Evolutionary conservation across 805 yeast genomes (phyloP).

Genomic region (Candida coquimbonensis): DNA sequence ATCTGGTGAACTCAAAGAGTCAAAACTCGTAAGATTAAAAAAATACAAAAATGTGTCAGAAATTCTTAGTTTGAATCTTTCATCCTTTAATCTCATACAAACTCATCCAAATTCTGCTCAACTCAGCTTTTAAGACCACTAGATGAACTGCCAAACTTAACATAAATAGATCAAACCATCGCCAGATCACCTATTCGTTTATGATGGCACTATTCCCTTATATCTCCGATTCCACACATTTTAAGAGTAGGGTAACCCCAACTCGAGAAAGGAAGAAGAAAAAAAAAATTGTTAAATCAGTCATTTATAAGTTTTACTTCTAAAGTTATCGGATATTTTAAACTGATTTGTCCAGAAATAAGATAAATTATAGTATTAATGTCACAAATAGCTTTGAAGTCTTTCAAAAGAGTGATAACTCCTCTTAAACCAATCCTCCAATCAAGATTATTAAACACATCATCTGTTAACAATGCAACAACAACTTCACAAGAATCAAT

Average conservation of each 20-base stretch:
- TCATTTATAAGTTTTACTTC: too few species aligned
- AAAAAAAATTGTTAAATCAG: too few species aligned
- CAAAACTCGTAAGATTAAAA: neutral
- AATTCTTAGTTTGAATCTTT: too few species aligned
- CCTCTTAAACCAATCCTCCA: slow-evolving; percentile 3
- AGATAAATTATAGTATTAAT: neutral
- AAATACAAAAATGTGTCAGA: neutral
- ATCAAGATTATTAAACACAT: slow-evolving; percentile 11
- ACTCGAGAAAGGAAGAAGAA: too few species aligned
- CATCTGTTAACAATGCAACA: slow-evolving; percentile 14
- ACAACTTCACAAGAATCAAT: slow-evolving; percentile 10
- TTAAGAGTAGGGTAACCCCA: neutral
- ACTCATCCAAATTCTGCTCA: too few species aligned
- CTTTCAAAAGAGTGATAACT: neutral
- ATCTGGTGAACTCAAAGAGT: neutral
- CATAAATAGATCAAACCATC: neutral
- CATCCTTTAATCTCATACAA: too few species aligned
- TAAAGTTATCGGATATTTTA: too few species aligned
- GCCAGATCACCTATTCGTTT: neutral
- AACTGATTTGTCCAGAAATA: too few species aligned
- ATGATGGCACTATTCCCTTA: neutral
- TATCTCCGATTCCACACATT: neutral
- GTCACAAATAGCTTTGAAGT: slow-evolving; percentile 2
- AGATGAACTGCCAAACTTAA: neutral
- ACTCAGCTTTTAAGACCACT: too few species aligned